These are phyloP conservation scores for Aspergillus affinis DNA, from an alignment of 495 filamentous ascomycete genomes.

Conservation along the genomic window DNA sequence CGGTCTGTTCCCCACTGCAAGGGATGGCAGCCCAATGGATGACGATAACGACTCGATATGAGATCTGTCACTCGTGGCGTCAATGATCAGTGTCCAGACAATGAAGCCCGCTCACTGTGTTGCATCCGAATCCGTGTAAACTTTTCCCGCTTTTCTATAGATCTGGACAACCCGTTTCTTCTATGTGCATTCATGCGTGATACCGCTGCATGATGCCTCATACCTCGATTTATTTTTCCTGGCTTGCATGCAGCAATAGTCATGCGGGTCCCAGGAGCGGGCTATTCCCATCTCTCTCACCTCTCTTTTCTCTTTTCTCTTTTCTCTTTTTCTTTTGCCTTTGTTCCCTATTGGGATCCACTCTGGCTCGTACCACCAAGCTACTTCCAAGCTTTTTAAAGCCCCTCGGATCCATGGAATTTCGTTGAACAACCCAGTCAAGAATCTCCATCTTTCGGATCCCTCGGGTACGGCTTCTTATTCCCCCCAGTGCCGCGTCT, in stretches of 20 bases:
- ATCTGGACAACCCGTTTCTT: neutral
- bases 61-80: neutral
- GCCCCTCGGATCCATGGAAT: neutral
- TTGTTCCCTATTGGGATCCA: neutral
- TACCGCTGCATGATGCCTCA: neutral
- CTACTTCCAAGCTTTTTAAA: neutral
- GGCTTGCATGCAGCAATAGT: neutral
- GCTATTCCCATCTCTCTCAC: neutral
- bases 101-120: neutral
- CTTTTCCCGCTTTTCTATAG: neutral
- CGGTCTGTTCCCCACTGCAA: neutral
- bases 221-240: neutral
- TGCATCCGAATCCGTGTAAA: neutral
- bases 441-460: neutral
- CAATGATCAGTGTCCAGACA: neutral
- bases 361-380: neutral
- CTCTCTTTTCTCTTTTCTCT: slow-evolving; percentile 2
- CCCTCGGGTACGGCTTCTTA: neutral
- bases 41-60: neutral
- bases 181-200: neutral
- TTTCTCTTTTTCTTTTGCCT: neutral
- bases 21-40: neutral
- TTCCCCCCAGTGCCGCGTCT: neutral
- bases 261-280: neutral
- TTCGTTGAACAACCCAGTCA: neutral